Conservation (phyloP, 1,284 basidiomycete genomes). For the Pseudozyma sp. region DNA sequence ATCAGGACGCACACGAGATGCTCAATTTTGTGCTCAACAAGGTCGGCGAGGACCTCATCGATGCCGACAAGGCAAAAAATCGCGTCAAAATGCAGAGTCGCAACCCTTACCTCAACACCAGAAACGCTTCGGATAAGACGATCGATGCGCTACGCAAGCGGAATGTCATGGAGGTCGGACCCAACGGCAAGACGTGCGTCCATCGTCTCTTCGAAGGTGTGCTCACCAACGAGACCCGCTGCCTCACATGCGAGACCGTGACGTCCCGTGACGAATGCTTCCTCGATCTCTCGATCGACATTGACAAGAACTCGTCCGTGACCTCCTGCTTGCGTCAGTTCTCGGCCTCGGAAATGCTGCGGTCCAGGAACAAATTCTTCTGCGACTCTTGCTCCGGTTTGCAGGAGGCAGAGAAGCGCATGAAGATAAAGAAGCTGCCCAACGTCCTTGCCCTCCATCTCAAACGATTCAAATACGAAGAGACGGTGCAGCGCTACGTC, state of each 20-base stretch:
- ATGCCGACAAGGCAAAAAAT: slow-evolving; percentile 57
- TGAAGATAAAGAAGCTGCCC: slow-evolving; percentile 96
- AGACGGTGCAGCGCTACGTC: slow-evolving; percentile 85
- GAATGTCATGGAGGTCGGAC: slow-evolving; percentile 59
- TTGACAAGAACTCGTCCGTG: slow-evolving; percentile 94
- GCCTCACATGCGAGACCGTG: slow-evolving; percentile 90
- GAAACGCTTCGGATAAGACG: slow-evolving; percentile 23
- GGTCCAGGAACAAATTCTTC: slow-evolving; percentile 97
- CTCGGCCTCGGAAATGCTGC: slow-evolving; percentile 97
- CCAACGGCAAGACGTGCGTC: slow-evolving; percentile 78
- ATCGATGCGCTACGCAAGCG: slow-evolving; percentile 58
- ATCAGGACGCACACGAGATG: slow-evolving; percentile 96
- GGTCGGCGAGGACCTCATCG: slow-evolving; percentile 90
- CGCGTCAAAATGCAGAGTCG: slow-evolving; percentile 46
- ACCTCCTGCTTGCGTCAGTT: slow-evolving; percentile 95
- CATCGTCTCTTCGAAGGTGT: slow-evolving; percentile 92
- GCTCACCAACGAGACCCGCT: slow-evolving; percentile 94
- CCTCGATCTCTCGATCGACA: slow-evolving; percentile 96
- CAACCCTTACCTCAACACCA: slow-evolving; percentile 32
- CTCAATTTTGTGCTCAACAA: slow-evolving; percentile 92
- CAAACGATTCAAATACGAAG: slow-evolving; percentile 98
- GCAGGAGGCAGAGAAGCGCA: slow-evolving; percentile 97
- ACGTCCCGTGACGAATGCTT: slow-evolving; percentile 95
- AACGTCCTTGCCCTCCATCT: slow-evolving; percentile 94
- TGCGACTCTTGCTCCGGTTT: slow-evolving; percentile 95